A percentile compares a stretch with the other conserved stretches of the same genome.
Conservation (phyloP, 805 yeast genomes). For the Candida alai region DNA sequence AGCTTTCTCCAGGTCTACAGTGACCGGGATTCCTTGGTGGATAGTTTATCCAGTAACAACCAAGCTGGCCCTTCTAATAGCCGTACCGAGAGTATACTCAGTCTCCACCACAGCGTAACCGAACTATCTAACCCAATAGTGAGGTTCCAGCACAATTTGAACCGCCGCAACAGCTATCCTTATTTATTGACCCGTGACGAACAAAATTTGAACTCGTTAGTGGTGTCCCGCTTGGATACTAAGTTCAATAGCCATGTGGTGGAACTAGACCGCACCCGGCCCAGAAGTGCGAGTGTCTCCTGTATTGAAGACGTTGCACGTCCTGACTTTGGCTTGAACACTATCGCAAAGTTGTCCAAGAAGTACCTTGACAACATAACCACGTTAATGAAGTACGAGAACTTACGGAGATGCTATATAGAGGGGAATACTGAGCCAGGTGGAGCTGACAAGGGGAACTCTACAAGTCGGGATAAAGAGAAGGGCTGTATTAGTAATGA, state of each 20-base stretch:
- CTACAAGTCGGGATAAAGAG: neutral
- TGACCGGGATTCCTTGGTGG: no score
- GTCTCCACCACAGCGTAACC: neutral
- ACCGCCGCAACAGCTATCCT: constrained; percentile 36
- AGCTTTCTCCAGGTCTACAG: constrained; percentile 17
- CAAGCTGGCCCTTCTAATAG: no score
- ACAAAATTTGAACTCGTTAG: constrained; percentile 15
- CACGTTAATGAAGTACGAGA: constrained; percentile 19
- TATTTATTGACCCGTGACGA: constrained; percentile 10
- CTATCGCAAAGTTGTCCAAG: constrained; percentile 16
- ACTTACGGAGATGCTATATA: constrained; percentile 13
- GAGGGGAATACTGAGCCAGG: constrained; percentile 7
- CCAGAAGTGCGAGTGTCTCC: constrained; percentile 24
- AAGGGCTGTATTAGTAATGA: constrained; percentile 10
- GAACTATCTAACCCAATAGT: constrained; percentile 8
- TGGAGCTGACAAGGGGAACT: no score
- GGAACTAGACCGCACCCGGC: constrained; percentile 3
- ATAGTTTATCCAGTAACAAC: no score
- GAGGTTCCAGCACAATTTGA: constrained; percentile 9
- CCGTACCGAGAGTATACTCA: no score
- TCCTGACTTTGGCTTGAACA: constrained; percentile 7
- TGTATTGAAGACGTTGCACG: constrained; percentile 14
- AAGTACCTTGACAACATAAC: constrained; percentile 16
- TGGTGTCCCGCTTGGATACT: constrained; percentile 7
- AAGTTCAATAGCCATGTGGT: neutral